Conservation (phyloP, 2,329 filamentous ascomycete species). For the Emergomyces pasteurianus region DNA sequence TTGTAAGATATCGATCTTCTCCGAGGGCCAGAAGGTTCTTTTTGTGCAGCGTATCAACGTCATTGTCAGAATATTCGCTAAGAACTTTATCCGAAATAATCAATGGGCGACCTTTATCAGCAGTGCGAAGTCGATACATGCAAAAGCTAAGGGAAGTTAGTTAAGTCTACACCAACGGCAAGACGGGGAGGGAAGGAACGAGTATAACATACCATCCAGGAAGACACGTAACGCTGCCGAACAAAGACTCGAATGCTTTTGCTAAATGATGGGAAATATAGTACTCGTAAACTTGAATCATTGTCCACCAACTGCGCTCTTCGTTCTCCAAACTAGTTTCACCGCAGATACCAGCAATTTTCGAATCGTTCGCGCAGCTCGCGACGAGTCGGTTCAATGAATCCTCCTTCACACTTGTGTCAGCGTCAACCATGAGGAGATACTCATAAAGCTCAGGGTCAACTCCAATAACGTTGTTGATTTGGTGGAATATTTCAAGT, state of each 20-base stretch:
- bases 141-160: conserved; percentile 61
- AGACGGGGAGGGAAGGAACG: not conserved
- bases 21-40: conserved; percentile 88
- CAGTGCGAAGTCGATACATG: conserved; percentile 94
- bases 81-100: conserved; percentile 88
- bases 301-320: conserved; percentile 93
- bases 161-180: conserved; percentile 5
- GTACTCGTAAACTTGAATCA: conserved; percentile 99
- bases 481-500: conserved; percentile 96
- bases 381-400: conserved; percentile 86
- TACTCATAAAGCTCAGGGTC: conserved; percentile 97
- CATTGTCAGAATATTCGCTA: conserved; percentile 73
- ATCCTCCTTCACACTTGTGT: conserved; percentile 87
- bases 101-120: conserved; percentile 84
- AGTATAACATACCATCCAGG: conserved; percentile 74
- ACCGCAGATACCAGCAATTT: conserved; percentile 94
- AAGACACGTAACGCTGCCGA: conserved; percentile 96
- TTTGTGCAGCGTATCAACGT: conserved; percentile 88
- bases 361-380: conserved; percentile 82
- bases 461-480: conserved; percentile 98
- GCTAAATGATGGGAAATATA: conserved; percentile 96
- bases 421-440: conserved; percentile 91
- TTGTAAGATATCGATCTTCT: conserved; percentile 95
- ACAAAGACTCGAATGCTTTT: conserved; percentile 95
- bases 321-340: conserved; percentile 95